Evolutionary conservation across 1,139 yeast genomes (phyloP), one percentile per base, ranked within the genome.

Genomic region (Hyphopichia khmerensis): DNA sequence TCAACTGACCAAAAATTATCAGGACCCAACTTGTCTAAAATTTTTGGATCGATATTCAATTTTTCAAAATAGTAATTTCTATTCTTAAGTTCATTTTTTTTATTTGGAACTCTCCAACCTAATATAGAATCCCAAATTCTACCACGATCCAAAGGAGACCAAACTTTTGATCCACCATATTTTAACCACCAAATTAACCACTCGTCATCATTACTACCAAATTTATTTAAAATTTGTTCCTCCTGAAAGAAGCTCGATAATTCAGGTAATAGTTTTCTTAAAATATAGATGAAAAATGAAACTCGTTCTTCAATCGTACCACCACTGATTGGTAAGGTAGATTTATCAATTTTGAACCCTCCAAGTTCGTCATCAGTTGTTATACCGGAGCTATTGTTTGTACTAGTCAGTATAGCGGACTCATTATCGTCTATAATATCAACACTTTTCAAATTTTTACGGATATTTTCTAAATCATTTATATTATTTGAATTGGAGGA

Each of bases 171-270:
- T n/a, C 97, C 97, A 56, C 88, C 80, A 75, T 88, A 90, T 57
- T 90, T 88, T 49, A 90, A 70, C 97, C 97, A 91, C 96, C 96
- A 91, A 32, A 88, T 75, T 31, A 90, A 69, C 97, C 97, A 91
- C 56, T 87, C 95, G 53, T 87, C 95, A 52, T 88, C 91, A 43
- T 79, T 75, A 39, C 79, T 69, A 33, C 83, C 84, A 49, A 78
- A 70, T 37, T 82, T 77, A 43, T 79, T 72, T 41, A 87, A 64
- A 33, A 86, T 80, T 48, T 86, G 93, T 55, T 91, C 97, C 55
- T 89, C 96, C 38, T 81, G 84, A 51, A 91, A 80, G 49, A 82
- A 87, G 45, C 77, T 79, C 41, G 88, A 83, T 39, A 91, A 64
- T 53, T 88, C 96, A 1, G 96, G 96, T 41, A 87, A 65, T 36